phyloP scores from a whole-genome alignment of 2,329 filamentous ascomycete genomes.

The Trematosphaeria pertusa region DNA sequence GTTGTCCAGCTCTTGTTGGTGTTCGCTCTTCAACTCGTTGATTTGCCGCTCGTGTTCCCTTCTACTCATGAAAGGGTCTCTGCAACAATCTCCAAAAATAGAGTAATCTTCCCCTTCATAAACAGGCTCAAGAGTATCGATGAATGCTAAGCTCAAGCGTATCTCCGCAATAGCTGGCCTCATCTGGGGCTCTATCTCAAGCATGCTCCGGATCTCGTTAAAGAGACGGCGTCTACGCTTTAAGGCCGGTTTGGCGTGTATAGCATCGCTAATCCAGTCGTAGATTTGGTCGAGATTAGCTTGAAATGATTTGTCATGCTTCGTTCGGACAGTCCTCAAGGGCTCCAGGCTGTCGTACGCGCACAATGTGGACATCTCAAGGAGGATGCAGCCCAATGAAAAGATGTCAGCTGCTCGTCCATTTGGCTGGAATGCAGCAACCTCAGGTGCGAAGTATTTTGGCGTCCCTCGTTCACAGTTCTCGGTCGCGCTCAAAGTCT shows the following conservation, averaged over 20 bases:
- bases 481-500: slow-evolving; percentile 24
- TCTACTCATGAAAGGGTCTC: not conserved
- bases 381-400: slow-evolving; percentile 27
- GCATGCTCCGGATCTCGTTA: slow-evolving; percentile 1
- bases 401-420: slow-evolving; percentile 30
- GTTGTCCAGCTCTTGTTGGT: too few relatives aligned
- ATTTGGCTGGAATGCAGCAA: slow-evolving; percentile 17
- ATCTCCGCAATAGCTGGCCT: slow-evolving; percentile 2
- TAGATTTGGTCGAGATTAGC: slow-evolving; percentile 5
- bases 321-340: not conserved
- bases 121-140: not conserved
- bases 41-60: slow-evolving; percentile 1
- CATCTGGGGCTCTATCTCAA: not conserved
- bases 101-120: not conserved
- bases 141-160: not conserved
- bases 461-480: slow-evolving; percentile 26
- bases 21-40: too few relatives aligned
- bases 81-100: slow-evolving; percentile 10
- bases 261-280: too few relatives aligned
- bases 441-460: slow-evolving; percentile 33
- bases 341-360: not conserved
- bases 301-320: slow-evolving; percentile 10
- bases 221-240: too few relatives aligned
- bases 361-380: slow-evolving; percentile 18
- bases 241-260: too few relatives aligned